Evolutionary conservation across 140 eudicot species (phyloP), one percentile per base, ranked within the genome.

Genomic region (Anethum foeniculum): DNA sequence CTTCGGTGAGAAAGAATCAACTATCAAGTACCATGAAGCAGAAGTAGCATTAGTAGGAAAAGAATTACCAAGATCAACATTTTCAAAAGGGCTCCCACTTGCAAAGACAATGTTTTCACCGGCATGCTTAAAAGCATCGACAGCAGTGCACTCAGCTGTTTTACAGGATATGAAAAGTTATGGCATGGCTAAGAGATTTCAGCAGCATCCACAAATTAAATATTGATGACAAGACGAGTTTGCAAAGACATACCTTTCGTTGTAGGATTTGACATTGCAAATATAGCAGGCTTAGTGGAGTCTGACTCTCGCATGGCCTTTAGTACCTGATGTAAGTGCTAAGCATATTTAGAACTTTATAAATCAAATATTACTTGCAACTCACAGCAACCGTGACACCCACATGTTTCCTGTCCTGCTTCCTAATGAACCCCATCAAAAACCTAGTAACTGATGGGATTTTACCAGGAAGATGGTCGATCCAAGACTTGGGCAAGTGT

Each of bases 201-300:
- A 71, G 38, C 30, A 71, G 38, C n/a, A 68, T 27, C 58, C 60
- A 28, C 62, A 54, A 79, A 51, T 44, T 44, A 49, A 38, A 65
- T 18, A 51, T 15, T n/a, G 9, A 85, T 75, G 27, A 51, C 46
- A 68, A 21, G 39, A 38, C 46, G 58, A 36, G 27, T 23, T 84
- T 60, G 77, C 67, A 75, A 39, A 83, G 79, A 84, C 97, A 67
- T 85, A 96, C 99, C 99, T 80, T 96, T 96, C 76, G 56, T 77
- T 76, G 99, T 96, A 81, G 99, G 99, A 90, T 96, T 96, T 74
- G 99, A 96, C 99, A 96, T 96, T 51, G 99, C 99, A 84, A 96
- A 96, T 52, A 96, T 91, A 77, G 98, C 98, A 76, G 99, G 99
- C 80, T 85, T 93, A 41, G 84, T 81, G 85, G 92, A 87, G 79